A percentile compares a stretch with the other conserved stretches of the same genome.
Evolutionary conservation across 1,284 basidiomycete species (phyloP).

Genomic region (Cryptococcus floricola): DNA sequence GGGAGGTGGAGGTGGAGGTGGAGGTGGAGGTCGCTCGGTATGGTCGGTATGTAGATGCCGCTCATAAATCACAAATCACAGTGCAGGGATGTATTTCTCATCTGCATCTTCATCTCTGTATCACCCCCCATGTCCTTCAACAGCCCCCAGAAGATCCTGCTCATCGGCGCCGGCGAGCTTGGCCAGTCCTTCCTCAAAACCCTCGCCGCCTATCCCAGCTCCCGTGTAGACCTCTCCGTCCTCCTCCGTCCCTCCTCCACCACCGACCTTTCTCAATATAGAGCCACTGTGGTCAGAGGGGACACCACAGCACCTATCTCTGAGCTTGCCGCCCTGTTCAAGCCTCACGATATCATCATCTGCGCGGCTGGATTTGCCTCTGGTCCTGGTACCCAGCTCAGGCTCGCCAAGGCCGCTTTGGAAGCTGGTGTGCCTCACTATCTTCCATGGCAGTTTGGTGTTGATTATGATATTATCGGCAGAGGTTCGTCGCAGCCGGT

Average conservation of each 20-base stretch:
- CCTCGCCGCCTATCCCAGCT: conserved; percentile 2
- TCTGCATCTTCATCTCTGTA: too few species aligned
- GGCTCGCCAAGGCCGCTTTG: conserved; percentile 35
- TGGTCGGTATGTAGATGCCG: too few species aligned
- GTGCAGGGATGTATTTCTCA: too few species aligned
- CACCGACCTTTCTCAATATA: conserved; percentile 1
- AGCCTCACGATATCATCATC: conserved; percentile 24
- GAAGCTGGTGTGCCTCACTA: conserved; percentile 30
- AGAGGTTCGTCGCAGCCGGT: conserved; percentile 39
- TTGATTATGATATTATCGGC: conserved; percentile 47
- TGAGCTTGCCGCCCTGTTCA: conserved; percentile 18
- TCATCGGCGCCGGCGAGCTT: conserved; percentile 45
- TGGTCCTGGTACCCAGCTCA: conserved; percentile 36
- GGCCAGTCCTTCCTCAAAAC: conserved; percentile 16
- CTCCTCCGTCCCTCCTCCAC: conserved; percentile 15
- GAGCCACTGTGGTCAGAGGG: conserved; percentile 4
- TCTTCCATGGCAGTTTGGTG: conserved; percentile 50
- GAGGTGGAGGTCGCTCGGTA: too few species aligned
- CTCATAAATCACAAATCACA: too few species aligned
- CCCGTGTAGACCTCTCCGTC: conserved; percentile 7
- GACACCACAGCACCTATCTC: conserved; percentile 5
- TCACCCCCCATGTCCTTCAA: not conserved
- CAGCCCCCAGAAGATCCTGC: conserved; percentile 16
- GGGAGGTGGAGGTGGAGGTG: too few species aligned
- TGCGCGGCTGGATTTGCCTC: conserved; percentile 35